These are phyloP conservation scores for Hygrophila difformis DNA, from an alignment of 257 asterid species.

Conservation along the genomic window DNA sequence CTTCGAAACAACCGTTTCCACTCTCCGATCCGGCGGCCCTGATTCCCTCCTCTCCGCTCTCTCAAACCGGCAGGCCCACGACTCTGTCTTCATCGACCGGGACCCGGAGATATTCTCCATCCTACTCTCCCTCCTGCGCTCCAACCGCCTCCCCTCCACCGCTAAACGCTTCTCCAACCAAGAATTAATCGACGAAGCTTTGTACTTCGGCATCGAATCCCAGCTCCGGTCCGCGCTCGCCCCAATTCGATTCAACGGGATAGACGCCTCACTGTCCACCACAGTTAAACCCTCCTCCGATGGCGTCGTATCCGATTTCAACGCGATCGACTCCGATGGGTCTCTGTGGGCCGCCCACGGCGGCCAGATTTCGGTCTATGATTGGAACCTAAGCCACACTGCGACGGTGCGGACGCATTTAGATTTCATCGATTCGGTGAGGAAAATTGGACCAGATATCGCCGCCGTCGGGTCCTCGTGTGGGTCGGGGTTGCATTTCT, in stretches of 20 bases:
- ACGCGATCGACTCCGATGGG: slow-evolving; percentile 69
- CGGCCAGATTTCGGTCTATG: slow-evolving; percentile 82
- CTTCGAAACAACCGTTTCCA: slow-evolving; percentile 78
- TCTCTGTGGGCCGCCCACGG: slow-evolving; percentile 86
- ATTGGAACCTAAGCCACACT: slow-evolving; percentile 66
- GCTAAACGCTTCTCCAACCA: slow-evolving; percentile 69
- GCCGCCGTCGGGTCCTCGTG: slow-evolving; percentile 59
- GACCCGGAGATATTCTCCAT: slow-evolving; percentile 86
- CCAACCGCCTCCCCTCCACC: slow-evolving; percentile 82
- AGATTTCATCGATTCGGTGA: slow-evolving; percentile 46
- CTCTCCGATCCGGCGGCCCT: slow-evolving; percentile 77
- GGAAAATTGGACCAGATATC: slow-evolving; percentile 35
- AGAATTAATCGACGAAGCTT: slow-evolving; percentile 80
- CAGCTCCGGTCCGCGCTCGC: slow-evolving; percentile 68
- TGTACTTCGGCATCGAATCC: slow-evolving; percentile 77
- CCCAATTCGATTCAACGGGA: slow-evolving; percentile 52
- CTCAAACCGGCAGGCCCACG: slow-evolving; percentile 45
- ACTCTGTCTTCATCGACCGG: slow-evolving; percentile 82
- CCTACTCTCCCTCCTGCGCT: slow-evolving; percentile 84
- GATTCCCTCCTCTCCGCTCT: slow-evolving; percentile 68
- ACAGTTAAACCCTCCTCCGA: slow-evolving; percentile 58
- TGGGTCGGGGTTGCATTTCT: slow-evolving; percentile 66
- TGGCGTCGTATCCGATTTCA: slow-evolving; percentile 62
- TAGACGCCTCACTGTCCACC: slow-evolving; percentile 47
- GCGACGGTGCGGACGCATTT: slow-evolving; percentile 73